phyloP scores from a whole-genome alignment of 495 filamentous ascomycete genomes.

The Podospora appendiculata region DNA sequence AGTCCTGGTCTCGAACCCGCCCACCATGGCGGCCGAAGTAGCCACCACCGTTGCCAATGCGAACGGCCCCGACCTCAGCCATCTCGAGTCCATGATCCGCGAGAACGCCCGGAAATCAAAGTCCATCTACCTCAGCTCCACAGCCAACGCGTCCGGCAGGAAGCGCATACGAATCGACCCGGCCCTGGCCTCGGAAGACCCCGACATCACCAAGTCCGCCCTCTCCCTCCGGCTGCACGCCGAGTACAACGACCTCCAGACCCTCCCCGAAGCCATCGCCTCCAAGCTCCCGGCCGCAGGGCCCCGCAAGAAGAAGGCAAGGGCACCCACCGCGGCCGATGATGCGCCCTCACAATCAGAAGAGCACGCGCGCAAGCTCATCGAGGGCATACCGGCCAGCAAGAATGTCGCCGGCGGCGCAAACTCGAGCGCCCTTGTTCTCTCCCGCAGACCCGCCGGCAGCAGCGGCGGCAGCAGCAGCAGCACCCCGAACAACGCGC shows the following conservation, averaged over 20 bases:
- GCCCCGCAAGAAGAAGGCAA: constrained; percentile 30
- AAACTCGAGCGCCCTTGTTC: constrained; percentile 52
- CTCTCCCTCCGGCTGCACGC: constrained; percentile 40
- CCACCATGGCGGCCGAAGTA: constrained; percentile 20
- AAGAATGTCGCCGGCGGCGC: constrained; percentile 31
- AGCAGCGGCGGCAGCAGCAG: not conserved
- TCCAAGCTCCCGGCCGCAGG: constrained; percentile 65
- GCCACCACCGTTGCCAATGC: constrained; percentile 9
- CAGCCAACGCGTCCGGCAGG: constrained; percentile 19
- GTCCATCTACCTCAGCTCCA: constrained; percentile 27
- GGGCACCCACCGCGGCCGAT: constrained; percentile 26
- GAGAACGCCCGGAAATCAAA: constrained; percentile 35
- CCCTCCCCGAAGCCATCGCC: constrained; percentile 77
- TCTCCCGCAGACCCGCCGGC: constrained; percentile 26
- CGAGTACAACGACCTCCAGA: constrained; percentile 77
- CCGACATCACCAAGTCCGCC: constrained; percentile 30
- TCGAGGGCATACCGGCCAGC: constrained; percentile 53
- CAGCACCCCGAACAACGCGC: constrained; percentile 3
- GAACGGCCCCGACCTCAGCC: constrained; percentile 14
- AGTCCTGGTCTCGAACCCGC: too few relatives aligned
- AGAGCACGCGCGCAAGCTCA: constrained; percentile 56
- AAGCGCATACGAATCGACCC: constrained; percentile 36
- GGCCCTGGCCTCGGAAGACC: constrained; percentile 25
- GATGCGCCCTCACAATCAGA: constrained; percentile 39
- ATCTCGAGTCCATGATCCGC: constrained; percentile 29